Percentiles rank a stretch among this genome's conserved stretches.
Conservation (phyloP, 1,139 yeast species). For the Zygoascus hellenicus region DNA sequence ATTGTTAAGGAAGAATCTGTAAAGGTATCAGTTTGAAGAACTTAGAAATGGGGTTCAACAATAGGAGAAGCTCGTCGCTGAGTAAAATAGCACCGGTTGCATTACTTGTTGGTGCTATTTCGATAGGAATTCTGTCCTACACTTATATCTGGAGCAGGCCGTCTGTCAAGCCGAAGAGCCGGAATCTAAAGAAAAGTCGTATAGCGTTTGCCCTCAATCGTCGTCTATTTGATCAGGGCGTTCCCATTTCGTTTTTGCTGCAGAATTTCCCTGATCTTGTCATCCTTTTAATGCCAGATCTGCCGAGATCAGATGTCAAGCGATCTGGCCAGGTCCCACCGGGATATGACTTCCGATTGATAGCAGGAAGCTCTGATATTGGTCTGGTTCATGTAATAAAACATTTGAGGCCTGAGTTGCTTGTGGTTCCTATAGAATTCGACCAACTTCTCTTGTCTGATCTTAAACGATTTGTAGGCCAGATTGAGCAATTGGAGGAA, state of each 20-base stretch:
- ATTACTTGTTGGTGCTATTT: slow-evolving; percentile 1
- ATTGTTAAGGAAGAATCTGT: too few species aligned
- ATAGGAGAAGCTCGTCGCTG: not conserved
- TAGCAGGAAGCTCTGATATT: slow-evolving; percentile 29
- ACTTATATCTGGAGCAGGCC: not conserved
- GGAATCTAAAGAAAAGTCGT: not conserved
- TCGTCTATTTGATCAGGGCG: slow-evolving; percentile 20
- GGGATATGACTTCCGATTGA: slow-evolving; percentile 23
- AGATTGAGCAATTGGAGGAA: slow-evolving; percentile 16
- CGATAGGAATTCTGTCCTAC: slow-evolving; percentile 6
- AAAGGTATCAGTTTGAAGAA: too few species aligned
- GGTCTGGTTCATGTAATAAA: slow-evolving; percentile 31
- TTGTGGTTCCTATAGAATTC: slow-evolving; percentile 25
- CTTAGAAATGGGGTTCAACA: too few species aligned
- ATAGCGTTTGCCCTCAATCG: slow-evolving; percentile 10
- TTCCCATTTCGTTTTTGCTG: slow-evolving; percentile 23
- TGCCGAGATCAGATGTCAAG: slow-evolving; percentile 17
- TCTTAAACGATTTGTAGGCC: slow-evolving; percentile 26
- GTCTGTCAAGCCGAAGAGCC: not conserved
- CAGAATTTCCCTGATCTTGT: slow-evolving; percentile 24
- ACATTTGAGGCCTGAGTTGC: slow-evolving; percentile 29
- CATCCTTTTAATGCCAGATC: slow-evolving; percentile 25
- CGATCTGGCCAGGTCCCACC: slow-evolving; percentile 21
- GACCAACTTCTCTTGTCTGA: slow-evolving; percentile 17
- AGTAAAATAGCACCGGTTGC: slow-evolving; percentile 2